Base-by-base conservation (phyloP, 768 basidiomycete genomes). In the Tricholoma matsutake region DNA sequence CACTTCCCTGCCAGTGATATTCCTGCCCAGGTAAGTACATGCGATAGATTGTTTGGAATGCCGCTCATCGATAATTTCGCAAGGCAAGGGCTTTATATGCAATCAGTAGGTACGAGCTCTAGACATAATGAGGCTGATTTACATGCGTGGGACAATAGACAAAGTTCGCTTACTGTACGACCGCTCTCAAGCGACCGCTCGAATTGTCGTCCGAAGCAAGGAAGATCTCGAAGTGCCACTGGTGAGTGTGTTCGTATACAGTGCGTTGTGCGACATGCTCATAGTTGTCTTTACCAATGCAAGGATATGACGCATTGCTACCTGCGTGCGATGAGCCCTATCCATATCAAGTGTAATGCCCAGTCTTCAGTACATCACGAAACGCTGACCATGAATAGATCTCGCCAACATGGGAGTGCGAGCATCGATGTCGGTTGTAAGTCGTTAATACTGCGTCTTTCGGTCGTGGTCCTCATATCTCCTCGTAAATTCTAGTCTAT, bases 261-360 rank as follows among this genome's bases (percentile, higher is more conserved):
- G 22, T 39, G 0, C 3, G 28, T 49, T 29, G 16, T 16, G 29
- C 32, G 8, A 18, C 49, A 7, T 45, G 6, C 18, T 41, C 6
- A 49, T 28, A 35, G 4, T 37, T 28, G 1, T 32, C 39, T 14
- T n/a, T 43, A 45, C 29, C 10, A 16, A 49, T 45, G 14, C 47
- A 45, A 89, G 82, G 85, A 93, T 67, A 91, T 93, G 89, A 92
- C 91, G 0, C 88, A 93, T 71, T 89, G 86, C 59, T 91, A 88
- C 64, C 76, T 93, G 8, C 83, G 91, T n/a, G 90, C 91, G 0
- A 92, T 94, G 91, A 89, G 87, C 64, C 92, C 91, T 5, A 91
- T 94, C 53, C 91, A 93, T 68, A 73, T 91, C 61, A 86, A 91
- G 74, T 93, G 87, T 88, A 63, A 31, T 10, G 54, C 16, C 22